Base-by-base conservation (phyloP, 2,329 filamentous ascomycete genomes). In the Endocalyx cinctus region DNA sequence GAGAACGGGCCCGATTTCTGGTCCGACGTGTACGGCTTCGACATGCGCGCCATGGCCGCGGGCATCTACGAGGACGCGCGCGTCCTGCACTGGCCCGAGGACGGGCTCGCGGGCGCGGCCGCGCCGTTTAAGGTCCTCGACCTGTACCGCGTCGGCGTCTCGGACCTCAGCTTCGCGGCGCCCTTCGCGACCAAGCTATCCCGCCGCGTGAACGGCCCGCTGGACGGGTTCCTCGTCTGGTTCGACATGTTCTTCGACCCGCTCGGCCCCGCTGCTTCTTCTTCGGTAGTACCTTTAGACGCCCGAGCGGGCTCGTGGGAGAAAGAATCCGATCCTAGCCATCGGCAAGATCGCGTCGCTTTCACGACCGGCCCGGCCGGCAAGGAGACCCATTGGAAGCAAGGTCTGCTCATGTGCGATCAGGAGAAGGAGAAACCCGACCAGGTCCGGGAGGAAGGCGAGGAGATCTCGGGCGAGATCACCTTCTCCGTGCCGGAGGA, bases 201-300 rank as follows among this genome's bases (percentile, higher is more conserved):
- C 2, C 63, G 72, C 27, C 74, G 83, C 40, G 67, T 82, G 35
- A 78, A 84, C 39, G n/a, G n/a, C n/a, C 66, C 70, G 2, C 65
- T 96, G n/a, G 87, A 96, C 54, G 90, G 87, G 5, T 94, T 88
- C 59, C 71, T 87, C 11, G 74, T 95, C 47, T 96, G 89, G 87
- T 96, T 96, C 56, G 90, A 97, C 58, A 90, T 84, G 16, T 92
- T 92, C 68, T 96, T 96, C 62, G 76, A 84, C 45, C 77, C 80
- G 8, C 73, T 74, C 0, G 65, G 72, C 22, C 55, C 69, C 6
- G 63, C 70, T 22, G 58, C 26, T 25, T 15, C 38, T 18, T 18
- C 36, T 38, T 31, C 33, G 32, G 5, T 18, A 27, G 64, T 77
- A 29, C 66, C 66, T 7, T 62, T 70, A 18, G 60, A 72, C 39